These are phyloP conservation scores for Golovinomyces cichoracearum DNA, from an alignment of 2,329 filamentous ascomycete species.

Conservation along the genomic window DNA sequence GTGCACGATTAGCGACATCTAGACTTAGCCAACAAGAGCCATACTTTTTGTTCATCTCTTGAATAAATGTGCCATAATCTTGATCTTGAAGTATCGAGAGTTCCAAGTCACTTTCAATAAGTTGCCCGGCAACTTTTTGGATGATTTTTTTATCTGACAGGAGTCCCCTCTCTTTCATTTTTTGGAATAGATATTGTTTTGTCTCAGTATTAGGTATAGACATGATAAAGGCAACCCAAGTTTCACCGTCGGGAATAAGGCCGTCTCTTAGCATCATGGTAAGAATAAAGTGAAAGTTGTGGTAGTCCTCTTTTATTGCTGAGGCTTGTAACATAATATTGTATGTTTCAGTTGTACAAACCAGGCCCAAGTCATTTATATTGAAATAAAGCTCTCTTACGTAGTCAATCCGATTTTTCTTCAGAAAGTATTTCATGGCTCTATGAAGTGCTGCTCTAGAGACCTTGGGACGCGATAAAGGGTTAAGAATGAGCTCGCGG, in stretches of 20 bases:
- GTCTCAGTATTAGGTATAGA: slow-evolving; percentile 4
- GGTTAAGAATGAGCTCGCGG: slow-evolving; percentile 14
- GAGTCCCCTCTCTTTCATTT: slow-evolving; percentile 10
- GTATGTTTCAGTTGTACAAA: slow-evolving; percentile 17
- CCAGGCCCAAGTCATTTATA: slow-evolving; percentile 16
- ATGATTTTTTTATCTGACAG: slow-evolving; percentile 4
- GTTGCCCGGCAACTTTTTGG: slow-evolving; percentile 4
- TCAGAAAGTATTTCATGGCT: slow-evolving; percentile 17
- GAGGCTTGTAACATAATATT: slow-evolving; percentile 20
- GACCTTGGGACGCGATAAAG: slow-evolving; percentile 12
- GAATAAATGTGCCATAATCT: slow-evolving; percentile 16
- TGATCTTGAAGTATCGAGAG: slow-evolving; percentile 1
- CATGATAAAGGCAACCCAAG: slow-evolving; percentile 19
- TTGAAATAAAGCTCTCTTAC: slow-evolving; percentile 16
- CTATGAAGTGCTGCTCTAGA: slow-evolving; percentile 19
- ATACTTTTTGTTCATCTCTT: slow-evolving; percentile 16
- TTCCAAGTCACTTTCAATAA: slow-evolving; percentile 6
- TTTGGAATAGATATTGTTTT: slow-evolving; percentile 6
- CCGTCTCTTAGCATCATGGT: slow-evolving; percentile 17
- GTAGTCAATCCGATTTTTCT: slow-evolving; percentile 13
- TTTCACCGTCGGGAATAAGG: slow-evolving; percentile 18
- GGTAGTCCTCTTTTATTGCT: slow-evolving; percentile 17
- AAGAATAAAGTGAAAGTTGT: slow-evolving; percentile 17
- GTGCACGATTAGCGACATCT: slow-evolving; percentile 17
- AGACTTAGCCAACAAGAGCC: slow-evolving; percentile 17